Conservation (phyloP, 2,329 filamentous ascomycete genomes). For the Beauveria bassiana region DNA sequence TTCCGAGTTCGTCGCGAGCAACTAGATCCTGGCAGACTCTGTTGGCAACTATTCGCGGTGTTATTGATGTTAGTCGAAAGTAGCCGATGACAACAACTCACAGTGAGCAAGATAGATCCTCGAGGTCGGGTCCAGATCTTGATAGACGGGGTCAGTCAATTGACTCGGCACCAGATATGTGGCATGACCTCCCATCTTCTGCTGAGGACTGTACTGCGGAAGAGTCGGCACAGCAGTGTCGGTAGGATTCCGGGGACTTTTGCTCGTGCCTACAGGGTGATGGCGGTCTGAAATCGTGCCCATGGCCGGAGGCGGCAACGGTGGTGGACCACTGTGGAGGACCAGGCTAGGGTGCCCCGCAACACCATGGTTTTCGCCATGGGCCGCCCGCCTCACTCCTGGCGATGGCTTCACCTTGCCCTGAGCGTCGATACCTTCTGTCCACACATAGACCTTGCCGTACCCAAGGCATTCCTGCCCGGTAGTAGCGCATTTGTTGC, state of each 20-base stretch:
- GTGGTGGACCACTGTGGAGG: slow-evolving; percentile 7
- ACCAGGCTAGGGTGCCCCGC: slow-evolving; percentile 10
- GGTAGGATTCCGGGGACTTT: background rate
- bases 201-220: background rate
- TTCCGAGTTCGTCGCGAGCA: slow-evolving; percentile 36
- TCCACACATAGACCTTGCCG: slow-evolving; percentile 53
- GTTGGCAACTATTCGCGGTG: slow-evolving; percentile 30
- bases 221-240: background rate
- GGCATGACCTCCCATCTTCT: background rate
- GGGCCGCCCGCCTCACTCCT: slow-evolving; percentile 15
- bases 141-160: slow-evolving; percentile 47
- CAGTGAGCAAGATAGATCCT: slow-evolving; percentile 44
- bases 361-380: slow-evolving; percentile 16
- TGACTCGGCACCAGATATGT: background rate
- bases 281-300: background rate
- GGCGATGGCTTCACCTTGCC: slow-evolving; percentile 35
- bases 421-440: slow-evolving; percentile 41
- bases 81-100: slow-evolving; percentile 23
- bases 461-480: slow-evolving; percentile 55
- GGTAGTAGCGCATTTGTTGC: slow-evolving; percentile 49
- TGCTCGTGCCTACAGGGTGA: background rate
- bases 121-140: slow-evolving; percentile 40
- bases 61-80: slow-evolving; percentile 16
- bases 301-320: background rate
- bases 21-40: slow-evolving; percentile 48